Conservation (phyloP, 768 basidiomycete genomes). For the Suillus placidus region DNA sequence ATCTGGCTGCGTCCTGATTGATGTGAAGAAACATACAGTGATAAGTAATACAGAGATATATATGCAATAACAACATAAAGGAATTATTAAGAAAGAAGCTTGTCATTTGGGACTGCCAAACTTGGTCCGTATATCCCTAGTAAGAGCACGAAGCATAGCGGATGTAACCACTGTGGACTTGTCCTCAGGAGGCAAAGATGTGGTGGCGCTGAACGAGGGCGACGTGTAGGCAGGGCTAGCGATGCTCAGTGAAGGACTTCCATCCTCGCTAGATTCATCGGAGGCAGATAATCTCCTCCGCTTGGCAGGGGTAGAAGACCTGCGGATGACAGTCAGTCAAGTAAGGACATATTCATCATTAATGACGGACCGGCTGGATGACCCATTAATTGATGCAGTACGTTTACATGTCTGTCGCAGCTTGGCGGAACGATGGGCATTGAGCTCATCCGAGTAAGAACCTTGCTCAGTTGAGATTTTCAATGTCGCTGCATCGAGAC, state of each 20-base stretch:
- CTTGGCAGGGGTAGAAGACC: conserved; percentile 38
- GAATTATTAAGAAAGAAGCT: background rate
- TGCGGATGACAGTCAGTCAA: conserved; percentile 25
- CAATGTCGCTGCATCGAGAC: conserved; percentile 33
- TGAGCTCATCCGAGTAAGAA: conserved; percentile 41
- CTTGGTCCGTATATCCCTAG: conserved; percentile 34
- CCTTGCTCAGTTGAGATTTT: conserved; percentile 35
- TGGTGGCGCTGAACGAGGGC: conserved; percentile 51
- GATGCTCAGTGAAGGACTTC: conserved; percentile 24
- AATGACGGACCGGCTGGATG: conserved; percentile 41
- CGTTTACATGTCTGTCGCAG: conserved; percentile 51
- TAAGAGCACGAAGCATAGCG: conserved; percentile 58
- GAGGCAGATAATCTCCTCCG: conserved; percentile 46
- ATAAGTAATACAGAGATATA: background rate
- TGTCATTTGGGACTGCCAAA: conserved; percentile 21
- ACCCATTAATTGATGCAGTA: conserved; percentile 44
- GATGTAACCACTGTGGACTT: conserved; percentile 50
- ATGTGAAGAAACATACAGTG: background rate
- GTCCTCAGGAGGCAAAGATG: conserved; percentile 41
- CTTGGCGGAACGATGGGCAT: conserved; percentile 41
- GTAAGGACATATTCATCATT: background rate
- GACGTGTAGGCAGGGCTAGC: conserved; percentile 33
- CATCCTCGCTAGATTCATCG: conserved; percentile 35
- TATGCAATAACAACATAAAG: conserved; percentile 1
- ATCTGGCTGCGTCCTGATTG: background rate